Base-by-base conservation (phyloP, 2,329 filamentous ascomycete species). In the Chaetomium olivaceum region DNA sequence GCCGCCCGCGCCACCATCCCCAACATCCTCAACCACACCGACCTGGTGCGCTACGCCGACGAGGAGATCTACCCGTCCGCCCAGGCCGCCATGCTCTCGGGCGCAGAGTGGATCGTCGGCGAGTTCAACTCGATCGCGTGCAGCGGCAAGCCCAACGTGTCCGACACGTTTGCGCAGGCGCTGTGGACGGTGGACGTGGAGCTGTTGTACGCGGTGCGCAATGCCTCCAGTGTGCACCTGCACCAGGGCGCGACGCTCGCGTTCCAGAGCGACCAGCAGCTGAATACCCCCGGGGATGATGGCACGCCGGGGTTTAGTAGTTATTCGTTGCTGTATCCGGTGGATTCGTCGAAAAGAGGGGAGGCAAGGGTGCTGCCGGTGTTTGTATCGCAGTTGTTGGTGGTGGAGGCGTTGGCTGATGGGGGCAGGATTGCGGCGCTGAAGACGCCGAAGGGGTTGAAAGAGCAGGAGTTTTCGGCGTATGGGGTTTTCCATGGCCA, bases 71-170 rank as follows among this genome's bases (percentile, higher is more conserved):
- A 67, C 46, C 68, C 68, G 2, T 70, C 68, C 2, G 68, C 68
- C 9, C 60, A 55, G 6, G 67, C 67, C 8, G 67, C 68, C 58
- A 60, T 70, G 62, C 61, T 63, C n/a, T 12, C 51, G 23, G 67
- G 67, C 23, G 67, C 67, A 5, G 19, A 43, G 33, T 70, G 68
- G 68, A 69, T 74, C 56, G 74, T 79, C 19, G 78, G 77, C 46
- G 78, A 80, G 65, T 78, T 77, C 70, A 80, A 79, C 72, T 76
- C 74, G 4, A 77, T 80, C 57, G 75, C 77, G 6, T 80, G 78
- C 66, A 74, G 72, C n/a, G 78, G 78, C 8, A 74, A 73, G 29
- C 76, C 76, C 0, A 74, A 74, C 63, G 77, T 80, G n/a, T 76
- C 75, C 2, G 78, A 80, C 65, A 78, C 77, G 0, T 79, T 79